Conservation (phyloP, 768 basidiomycete species). For the Trametes sanguinea region DNA sequence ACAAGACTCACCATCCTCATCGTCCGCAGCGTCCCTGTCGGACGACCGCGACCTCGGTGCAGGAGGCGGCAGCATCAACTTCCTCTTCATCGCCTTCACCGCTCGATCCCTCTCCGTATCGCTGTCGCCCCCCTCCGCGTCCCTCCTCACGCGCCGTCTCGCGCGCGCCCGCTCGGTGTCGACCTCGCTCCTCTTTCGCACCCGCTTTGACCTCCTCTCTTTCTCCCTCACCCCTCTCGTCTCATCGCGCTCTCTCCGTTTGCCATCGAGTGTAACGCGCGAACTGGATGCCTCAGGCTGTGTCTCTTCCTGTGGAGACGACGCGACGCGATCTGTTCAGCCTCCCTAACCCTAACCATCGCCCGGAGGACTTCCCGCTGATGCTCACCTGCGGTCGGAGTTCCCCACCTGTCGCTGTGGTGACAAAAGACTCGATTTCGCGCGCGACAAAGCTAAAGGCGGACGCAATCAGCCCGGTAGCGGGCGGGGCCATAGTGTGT, state of each 20-base stretch:
- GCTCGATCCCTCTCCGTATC: conserved; percentile 11
- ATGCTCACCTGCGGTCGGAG: conserved; percentile 56
- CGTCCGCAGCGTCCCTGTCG: conserved; percentile 17
- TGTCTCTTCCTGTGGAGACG: conserved; percentile 8
- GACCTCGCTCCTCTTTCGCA: conserved; percentile 19
- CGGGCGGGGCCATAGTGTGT: conserved; percentile 17
- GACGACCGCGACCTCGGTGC: conserved; percentile 10
- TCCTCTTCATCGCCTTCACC: conserved; percentile 12
- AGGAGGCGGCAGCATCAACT: conserved; percentile 2
- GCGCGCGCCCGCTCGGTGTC: conserved; percentile 16
- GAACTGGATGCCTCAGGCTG: conserved; percentile 28
- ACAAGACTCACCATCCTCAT: conserved; percentile 20
- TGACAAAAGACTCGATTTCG: conserved; percentile 71
- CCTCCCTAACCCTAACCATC: conserved; percentile 10
- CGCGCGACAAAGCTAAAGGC: conserved; percentile 70
- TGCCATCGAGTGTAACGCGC: conserved; percentile 28
- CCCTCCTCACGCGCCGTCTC: conserved; percentile 10
- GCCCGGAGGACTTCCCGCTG: not conserved
- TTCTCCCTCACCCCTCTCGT: conserved; percentile 14
- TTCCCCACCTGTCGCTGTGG: conserved; percentile 56
- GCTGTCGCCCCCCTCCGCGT: conserved; percentile 3
- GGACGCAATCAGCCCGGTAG: conserved; percentile 53
- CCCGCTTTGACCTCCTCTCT: conserved; percentile 21
- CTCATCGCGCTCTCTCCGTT: conserved; percentile 13
- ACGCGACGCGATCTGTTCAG: not conserved